These are phyloP conservation scores for Pontederia crassipes DNA, from an alignment of 176 grass and related monocot genomes.

Conservation along the genomic window DNA sequence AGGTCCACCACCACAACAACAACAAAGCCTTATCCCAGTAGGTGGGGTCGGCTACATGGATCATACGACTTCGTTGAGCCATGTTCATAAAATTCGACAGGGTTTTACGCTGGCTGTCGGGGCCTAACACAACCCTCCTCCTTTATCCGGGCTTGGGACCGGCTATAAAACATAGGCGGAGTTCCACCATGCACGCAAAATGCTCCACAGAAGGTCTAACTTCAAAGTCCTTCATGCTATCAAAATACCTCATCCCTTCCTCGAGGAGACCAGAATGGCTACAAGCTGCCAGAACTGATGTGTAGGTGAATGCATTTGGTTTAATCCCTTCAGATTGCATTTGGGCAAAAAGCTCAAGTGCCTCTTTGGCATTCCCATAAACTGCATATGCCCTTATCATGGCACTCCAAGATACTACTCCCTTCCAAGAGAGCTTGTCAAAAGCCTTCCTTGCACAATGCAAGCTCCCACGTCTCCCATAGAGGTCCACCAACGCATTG, in stretches of 20 bases:
- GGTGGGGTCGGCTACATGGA: constrained; percentile 56
- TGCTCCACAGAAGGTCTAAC: constrained; percentile 47
- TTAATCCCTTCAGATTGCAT: constrained; percentile 42
- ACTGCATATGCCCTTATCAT: constrained; percentile 61
- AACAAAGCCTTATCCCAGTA: constrained; percentile 35
- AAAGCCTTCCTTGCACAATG: constrained; percentile 41
- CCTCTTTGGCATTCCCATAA: constrained; percentile 47
- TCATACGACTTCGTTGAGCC: too few relatives aligned
- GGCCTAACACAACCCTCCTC: too few relatives aligned
- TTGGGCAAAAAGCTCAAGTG: constrained; percentile 42
- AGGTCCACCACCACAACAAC: constrained; percentile 15
- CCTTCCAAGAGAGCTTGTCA: constrained; percentile 23
- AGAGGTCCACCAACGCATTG: constrained; percentile 64
- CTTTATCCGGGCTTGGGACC: constrained; percentile 51
- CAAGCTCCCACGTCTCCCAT: constrained; percentile 56
- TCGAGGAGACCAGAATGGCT: constrained; percentile 51
- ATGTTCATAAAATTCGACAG: too few relatives aligned
- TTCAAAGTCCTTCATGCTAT: constrained; percentile 42
- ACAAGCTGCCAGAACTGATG: constrained; percentile 57
- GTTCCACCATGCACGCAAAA: constrained; percentile 44
- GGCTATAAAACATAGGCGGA: constrained; percentile 52
- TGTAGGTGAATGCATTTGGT: constrained; percentile 70
- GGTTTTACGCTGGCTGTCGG: too few relatives aligned
- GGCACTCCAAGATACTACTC: constrained; percentile 65
- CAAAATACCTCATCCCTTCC: constrained; percentile 56